Conservation (phyloP, 106 monocot genomes). For the Posidonia australis region DNA sequence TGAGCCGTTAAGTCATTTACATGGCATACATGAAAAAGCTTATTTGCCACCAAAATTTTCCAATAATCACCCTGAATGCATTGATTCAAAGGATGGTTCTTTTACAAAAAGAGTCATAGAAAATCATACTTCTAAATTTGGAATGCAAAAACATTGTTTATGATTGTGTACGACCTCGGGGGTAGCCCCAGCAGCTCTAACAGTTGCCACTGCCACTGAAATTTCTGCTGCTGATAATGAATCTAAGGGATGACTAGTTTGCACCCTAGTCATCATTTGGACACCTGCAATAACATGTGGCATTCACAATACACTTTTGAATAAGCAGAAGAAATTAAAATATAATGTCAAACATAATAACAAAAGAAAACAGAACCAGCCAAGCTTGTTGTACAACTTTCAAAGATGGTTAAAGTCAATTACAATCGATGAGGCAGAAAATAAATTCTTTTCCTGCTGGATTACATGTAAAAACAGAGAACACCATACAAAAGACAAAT, state of each 20-base stretch:
- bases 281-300: conserved; percentile 46
- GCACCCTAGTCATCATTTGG: conserved; percentile 58
- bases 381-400: too few relatives aligned
- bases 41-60: background rate
- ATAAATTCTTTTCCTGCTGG: too few relatives aligned
- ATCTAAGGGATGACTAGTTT: conserved; percentile 86
- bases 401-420: too few relatives aligned
- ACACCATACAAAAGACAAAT: too few relatives aligned
- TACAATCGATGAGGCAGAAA: too few relatives aligned
- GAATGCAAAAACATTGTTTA: too few relatives aligned
- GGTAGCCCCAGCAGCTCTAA: conserved; percentile 87
- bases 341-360: too few relatives aligned
- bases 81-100: too few relatives aligned
- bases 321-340: background rate
- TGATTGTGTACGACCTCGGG: conserved; percentile 52
- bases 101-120: background rate
- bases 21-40: background rate
- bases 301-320: background rate
- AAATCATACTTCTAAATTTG: too few relatives aligned
- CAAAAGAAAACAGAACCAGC: too few relatives aligned
- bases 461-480: too few relatives aligned
- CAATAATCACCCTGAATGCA: background rate
- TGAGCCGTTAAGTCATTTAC: background rate
- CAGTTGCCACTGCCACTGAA: conserved; percentile 89
- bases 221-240: conserved; percentile 96